Conservation (phyloP, 192 early-diverging fungal species). For the Chytriomyces sp. region DNA sequence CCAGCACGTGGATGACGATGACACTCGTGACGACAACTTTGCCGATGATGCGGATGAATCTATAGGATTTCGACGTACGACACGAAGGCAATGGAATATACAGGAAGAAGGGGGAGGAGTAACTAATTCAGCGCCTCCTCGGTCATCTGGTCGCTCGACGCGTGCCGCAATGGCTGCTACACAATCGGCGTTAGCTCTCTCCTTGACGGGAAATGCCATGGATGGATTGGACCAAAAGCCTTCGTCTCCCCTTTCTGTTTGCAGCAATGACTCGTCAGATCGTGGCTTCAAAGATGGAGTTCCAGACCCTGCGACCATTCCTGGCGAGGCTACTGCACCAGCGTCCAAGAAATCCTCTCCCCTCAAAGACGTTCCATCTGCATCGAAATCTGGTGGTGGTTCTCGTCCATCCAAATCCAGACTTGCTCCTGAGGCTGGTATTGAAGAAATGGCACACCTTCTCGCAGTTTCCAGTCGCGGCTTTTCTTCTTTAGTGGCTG, state of each 20-base stretch:
- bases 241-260: neutral
- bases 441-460: constrained; percentile 1
- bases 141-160: neutral
- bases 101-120: neutral
- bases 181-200: neutral
- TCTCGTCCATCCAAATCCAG: too few species aligned
- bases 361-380: too few species aligned
- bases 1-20: neutral
- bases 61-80: neutral
- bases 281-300: too few species aligned
- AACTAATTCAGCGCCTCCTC: neutral
- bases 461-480: constrained; percentile 7
- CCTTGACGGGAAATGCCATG: neutral
- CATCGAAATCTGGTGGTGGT: too few species aligned
- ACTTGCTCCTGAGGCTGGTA: neutral
- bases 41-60: neutral
- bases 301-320: neutral
- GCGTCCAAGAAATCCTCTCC: too few species aligned
- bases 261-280: neutral
- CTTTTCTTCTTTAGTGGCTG: neutral
- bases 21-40: neutral
- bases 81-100: neutral
- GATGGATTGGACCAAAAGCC: too few species aligned
- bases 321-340: too few species aligned
- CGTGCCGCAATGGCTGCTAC: constrained; percentile 16